Percentiles rank a stretch among this genome's conserved stretches.
phyloP scores from a whole-genome alignment of 805 yeast species.

The Zygosaccharomyces lentus region DNA sequence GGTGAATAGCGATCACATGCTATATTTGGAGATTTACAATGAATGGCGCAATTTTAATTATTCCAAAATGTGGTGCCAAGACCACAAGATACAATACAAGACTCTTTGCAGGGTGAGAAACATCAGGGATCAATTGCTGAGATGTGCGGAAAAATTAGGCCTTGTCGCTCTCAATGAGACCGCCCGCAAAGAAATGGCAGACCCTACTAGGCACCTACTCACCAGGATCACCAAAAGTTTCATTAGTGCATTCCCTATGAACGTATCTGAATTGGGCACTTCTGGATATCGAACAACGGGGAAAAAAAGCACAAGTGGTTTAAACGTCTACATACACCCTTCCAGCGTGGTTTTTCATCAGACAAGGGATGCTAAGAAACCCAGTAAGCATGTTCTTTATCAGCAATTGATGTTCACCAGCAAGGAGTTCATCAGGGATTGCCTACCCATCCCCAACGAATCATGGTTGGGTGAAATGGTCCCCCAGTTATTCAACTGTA shows the following conservation, averaged over 20 bases:
- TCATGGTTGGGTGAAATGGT: constrained; percentile 73
- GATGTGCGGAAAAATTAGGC: constrained; percentile 46
- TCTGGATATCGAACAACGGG: constrained; percentile 32
- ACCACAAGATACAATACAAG: constrained; percentile 73
- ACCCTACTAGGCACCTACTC: constrained; percentile 2
- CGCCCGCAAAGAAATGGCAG: constrained; percentile 9
- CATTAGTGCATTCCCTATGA: constrained; percentile 34
- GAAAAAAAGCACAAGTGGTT: constrained; percentile 47
- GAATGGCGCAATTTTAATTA: constrained; percentile 68
- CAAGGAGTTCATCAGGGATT: constrained; percentile 82
- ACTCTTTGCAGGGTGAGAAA: constrained; percentile 65
- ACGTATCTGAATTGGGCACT: constrained; percentile 28
- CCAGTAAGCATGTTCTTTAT: constrained; percentile 68
- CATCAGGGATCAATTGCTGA: constrained; percentile 63
- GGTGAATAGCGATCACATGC: constrained; percentile 66
- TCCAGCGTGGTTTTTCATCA: constrained; percentile 59
- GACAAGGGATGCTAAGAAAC: constrained; percentile 50
- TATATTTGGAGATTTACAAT: constrained; percentile 68
- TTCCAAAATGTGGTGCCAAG: constrained; percentile 79
- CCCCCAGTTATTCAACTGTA: constrained; percentile 45
- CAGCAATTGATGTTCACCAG: constrained; percentile 81
- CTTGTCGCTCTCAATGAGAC: constrained; percentile 20
- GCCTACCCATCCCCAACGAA: constrained; percentile 65
- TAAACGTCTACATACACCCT: constrained; percentile 81
- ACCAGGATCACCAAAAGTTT: constrained; percentile 24